Conservation (phyloP, 306 rosid species). For the Acacia confusa region DNA sequence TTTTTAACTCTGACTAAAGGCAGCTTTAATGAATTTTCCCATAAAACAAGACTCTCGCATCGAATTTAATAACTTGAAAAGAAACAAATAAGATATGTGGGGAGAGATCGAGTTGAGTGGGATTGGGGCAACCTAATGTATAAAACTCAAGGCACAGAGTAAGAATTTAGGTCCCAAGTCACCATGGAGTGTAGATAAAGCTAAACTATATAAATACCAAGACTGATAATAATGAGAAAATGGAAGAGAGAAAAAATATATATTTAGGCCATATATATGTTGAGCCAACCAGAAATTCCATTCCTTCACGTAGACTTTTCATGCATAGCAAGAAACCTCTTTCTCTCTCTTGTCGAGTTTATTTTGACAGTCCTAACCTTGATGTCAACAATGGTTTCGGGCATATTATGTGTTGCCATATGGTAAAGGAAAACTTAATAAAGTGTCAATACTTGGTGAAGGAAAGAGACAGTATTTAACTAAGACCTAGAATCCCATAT, state of each 20-base stretch:
- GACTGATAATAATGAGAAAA: slow-evolving; percentile 19
- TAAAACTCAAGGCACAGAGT: slow-evolving; percentile 36
- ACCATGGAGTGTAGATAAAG: slow-evolving; percentile 74
- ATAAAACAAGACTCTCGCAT: slow-evolving; percentile 16
- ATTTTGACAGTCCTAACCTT: slow-evolving; percentile 16
- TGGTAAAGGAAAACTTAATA: slow-evolving; percentile 28
- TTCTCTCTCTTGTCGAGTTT: slow-evolving; percentile 16
- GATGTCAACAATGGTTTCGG: slow-evolving; percentile 32
- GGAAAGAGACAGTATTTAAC: background rate
- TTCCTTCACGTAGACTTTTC: slow-evolving; percentile 80
- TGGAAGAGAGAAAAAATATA: background rate
- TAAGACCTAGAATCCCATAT: background rate
- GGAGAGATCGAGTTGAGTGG: slow-evolving; percentile 54
- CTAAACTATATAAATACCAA: slow-evolving; percentile 33
- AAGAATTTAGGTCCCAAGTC: slow-evolving; percentile 69
- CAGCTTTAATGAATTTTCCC: slow-evolving; percentile 38
- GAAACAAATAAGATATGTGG: slow-evolving; percentile 24
- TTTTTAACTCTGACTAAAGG: slow-evolving; percentile 55
- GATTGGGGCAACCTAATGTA: slow-evolving; percentile 60
- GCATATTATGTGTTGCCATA: slow-evolving; percentile 30
- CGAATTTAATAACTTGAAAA: slow-evolving; percentile 14
- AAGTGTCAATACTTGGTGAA: slow-evolving; percentile 17
- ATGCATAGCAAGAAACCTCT: slow-evolving; percentile 67
- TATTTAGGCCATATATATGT: slow-evolving; percentile 21
- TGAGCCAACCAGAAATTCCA: slow-evolving; percentile 57